Evolutionary conservation across 306 rosid genomes (phyloP).

Genomic region (Lathyrus aphaca): DNA sequence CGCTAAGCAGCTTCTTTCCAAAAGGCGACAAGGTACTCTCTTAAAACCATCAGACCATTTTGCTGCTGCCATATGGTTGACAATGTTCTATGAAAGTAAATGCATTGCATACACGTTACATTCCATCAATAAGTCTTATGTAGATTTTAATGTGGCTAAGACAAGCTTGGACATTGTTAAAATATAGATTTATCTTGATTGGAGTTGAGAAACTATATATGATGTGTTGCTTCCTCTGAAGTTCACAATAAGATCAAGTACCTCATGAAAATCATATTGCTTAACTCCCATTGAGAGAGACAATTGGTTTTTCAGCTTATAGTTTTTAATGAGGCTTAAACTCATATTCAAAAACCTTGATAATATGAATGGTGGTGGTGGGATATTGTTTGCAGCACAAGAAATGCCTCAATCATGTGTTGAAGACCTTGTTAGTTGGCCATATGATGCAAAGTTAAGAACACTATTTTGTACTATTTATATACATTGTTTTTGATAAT

Average conservation of each 20-base stretch:
- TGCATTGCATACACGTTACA: background rate
- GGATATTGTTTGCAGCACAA: background rate
- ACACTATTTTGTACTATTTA: no score
- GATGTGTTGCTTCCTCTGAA: background rate
- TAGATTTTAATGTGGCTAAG: background rate
- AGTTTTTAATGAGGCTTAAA: background rate
- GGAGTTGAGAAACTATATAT: background rate
- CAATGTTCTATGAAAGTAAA: background rate
- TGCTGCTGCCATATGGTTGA: background rate
- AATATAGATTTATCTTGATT: slow-evolving; percentile 3
- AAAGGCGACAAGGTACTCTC: slow-evolving; percentile 10
- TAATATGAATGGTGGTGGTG: background rate
- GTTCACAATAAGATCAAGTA: background rate
- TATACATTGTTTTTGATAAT: no score
- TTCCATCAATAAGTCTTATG: background rate
- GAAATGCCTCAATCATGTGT: background rate
- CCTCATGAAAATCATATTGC: background rate
- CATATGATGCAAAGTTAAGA: no score
- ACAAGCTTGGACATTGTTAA: background rate
- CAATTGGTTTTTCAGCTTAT: background rate
- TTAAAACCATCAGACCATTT: background rate
- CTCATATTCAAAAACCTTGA: background rate
- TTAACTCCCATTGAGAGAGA: background rate
- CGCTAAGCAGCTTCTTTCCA: background rate
- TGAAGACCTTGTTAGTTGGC: no score